A percentile compares a stretch with the other conserved stretches of the same genome.
Evolutionary conservation across 140 eudicot genomes (phyloP).

Genomic region (Ambrosia hybrid): DNA sequence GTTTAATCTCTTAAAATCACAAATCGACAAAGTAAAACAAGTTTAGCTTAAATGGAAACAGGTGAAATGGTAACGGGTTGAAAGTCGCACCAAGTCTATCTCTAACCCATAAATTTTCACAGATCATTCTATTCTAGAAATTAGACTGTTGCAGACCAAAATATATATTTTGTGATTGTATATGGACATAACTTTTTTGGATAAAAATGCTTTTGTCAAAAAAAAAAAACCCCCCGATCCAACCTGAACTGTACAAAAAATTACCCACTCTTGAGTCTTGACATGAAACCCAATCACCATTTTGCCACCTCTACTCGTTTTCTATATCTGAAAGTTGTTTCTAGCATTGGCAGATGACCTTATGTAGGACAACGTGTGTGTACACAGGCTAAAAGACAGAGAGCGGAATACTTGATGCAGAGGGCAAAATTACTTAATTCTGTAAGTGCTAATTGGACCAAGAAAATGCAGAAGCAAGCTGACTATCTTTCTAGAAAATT

Average conservation of each 20-base stretch:
- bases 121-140: too few species aligned
- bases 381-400: conserved; percentile 70
- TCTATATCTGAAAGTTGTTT: background rate
- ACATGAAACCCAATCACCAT: background rate
- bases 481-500: conserved; percentile 64
- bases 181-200: too few species aligned
- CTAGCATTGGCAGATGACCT: background rate
- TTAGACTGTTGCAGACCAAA: too few species aligned
- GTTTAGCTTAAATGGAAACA: background rate
- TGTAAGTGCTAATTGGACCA: conserved; percentile 35
- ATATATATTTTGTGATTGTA: too few species aligned
- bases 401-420: conserved; percentile 65
- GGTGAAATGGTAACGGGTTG: background rate
- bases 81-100: background rate
- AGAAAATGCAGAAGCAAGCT: conserved; percentile 59
- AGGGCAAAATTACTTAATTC: conserved; percentile 45
- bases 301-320: background rate
- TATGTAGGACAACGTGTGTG: background rate
- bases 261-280: background rate
- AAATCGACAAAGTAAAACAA: background rate
- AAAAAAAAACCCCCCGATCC: too few species aligned
- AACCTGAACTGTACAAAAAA: background rate
- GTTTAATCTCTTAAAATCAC: background rate
- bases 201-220: too few species aligned
- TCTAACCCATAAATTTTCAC: too few species aligned